A percentile compares a stretch with the other conserved stretches of the same genome.
Conservation (phyloP, 108 stramenopile species). For the Cyclotella cryptica region DNA sequence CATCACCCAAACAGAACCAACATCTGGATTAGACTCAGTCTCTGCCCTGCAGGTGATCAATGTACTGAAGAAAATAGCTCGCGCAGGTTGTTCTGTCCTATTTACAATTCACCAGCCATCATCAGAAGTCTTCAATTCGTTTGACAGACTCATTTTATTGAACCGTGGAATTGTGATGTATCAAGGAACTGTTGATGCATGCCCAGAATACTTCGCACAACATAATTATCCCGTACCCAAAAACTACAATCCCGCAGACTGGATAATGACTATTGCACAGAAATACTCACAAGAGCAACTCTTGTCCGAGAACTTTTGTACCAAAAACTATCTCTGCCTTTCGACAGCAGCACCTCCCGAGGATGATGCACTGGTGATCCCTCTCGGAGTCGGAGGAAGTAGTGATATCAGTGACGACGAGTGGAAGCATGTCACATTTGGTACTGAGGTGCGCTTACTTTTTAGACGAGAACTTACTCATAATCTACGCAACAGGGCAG, state of each 20-base stretch:
- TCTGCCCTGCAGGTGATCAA: conserved; percentile 75
- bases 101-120: conserved; percentile 95
- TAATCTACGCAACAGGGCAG: conserved; percentile 58
- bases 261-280: conserved; percentile 79
- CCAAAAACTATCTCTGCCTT: neutral
- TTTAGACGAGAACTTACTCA: conserved; percentile 65
- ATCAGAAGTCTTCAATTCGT: conserved; percentile 82
- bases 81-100: conserved; percentile 77
- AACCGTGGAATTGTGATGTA: conserved; percentile 82
- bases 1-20: conserved; percentile 45
- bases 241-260: conserved; percentile 85
- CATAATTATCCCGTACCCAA: conserved; percentile 68
- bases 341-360: conserved; percentile 7
- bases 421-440: conserved; percentile 49
- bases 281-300: conserved; percentile 45
- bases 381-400: conserved; percentile 34
- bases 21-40: conserved; percentile 75
- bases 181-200: conserved; percentile 59
- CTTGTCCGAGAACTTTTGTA: neutral
- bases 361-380: conserved; percentile 48
- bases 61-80: conserved; percentile 85
- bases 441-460: conserved; percentile 59
- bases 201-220: conserved; percentile 59
- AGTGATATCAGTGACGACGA: conserved; percentile 29
- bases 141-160: conserved; percentile 73